phyloP scores from a whole-genome alignment of 2,329 filamentous ascomycete species.

The Magnaporthiopsis rhizophila region DNA sequence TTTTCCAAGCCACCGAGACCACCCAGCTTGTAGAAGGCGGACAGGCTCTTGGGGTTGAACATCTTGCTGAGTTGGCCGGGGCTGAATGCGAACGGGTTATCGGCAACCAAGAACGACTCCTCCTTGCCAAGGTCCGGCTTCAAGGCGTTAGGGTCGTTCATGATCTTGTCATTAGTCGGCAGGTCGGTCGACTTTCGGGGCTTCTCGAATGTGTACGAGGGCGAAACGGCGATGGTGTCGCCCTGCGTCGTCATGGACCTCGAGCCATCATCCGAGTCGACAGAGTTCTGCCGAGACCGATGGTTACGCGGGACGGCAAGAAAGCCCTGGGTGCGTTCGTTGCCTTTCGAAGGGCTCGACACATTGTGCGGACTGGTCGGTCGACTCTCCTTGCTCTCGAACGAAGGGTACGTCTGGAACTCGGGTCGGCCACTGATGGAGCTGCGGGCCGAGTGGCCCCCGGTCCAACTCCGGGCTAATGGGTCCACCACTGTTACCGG shows the following conservation, averaged over 20 bases:
- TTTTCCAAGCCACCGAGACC: constrained; percentile 71
- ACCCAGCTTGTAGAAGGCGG: constrained; percentile 73
- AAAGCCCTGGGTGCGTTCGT: constrained; percentile 44
- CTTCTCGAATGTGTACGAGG: constrained; percentile 35
- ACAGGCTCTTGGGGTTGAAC: constrained; percentile 79
- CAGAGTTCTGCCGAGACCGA: constrained; percentile 58
- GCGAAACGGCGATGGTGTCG: constrained; percentile 50
- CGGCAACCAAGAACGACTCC: constrained; percentile 63
- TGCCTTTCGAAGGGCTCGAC: constrained; percentile 43
- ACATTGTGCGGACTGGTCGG: constrained; percentile 69
- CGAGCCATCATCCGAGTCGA: constrained; percentile 58
- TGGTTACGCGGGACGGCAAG: constrained; percentile 56
- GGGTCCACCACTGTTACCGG: constrained; percentile 29
- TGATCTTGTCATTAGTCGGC: constrained; percentile 43
- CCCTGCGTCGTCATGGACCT: constrained; percentile 48
- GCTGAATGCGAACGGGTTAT: constrained; percentile 80
- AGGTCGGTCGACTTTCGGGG: constrained; percentile 23
- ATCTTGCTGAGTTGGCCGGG: constrained; percentile 80
- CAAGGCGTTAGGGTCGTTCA: constrained; percentile 60
- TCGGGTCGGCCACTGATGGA: constrained; percentile 27
- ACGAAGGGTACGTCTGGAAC: constrained; percentile 47
- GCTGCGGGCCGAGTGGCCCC: constrained; percentile 7
- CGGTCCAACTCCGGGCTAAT: constrained; percentile 17
- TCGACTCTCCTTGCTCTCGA: constrained; percentile 58
- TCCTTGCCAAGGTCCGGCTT: constrained; percentile 70